Evolutionary conservation across 495 filamentous ascomycete species (phyloP), one percentile per base, ranked within the genome.

Genomic region (Aspergillus olivimuriae): DNA sequence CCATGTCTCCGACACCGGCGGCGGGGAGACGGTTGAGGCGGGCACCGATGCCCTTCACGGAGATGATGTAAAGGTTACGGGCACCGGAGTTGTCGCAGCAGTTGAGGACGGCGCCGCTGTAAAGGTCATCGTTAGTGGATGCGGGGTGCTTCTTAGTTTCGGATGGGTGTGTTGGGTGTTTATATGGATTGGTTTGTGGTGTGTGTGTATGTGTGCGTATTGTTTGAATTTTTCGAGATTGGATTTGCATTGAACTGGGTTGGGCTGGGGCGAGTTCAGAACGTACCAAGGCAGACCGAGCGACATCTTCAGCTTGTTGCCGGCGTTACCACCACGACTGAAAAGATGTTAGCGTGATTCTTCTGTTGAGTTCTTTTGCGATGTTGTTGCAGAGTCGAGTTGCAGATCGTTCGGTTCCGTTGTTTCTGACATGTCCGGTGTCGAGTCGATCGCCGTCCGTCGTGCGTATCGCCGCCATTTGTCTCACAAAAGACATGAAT

Each of bases 261-360:
- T n/a, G n/a, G n/a, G n/a, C n/a, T n/a, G n/a, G n/a, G n/a, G n/a
- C n/a, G n/a, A n/a, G 36, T 43, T 44, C 35, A 18, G 28, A 56
- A 88, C 90, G 73, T 91, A 96, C 91, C 89, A 86, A 70, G 92
- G 92, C 61, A 98, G 88, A 95, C 86, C 92, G 73, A 98, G 88
- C 68, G 92, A 95, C 92, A 98, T 98, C 84, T 95, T 98, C 53
- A 98, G 83, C 86, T 98, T 98, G 86, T 94, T 94, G 79, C 92
- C 94, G 57, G 90, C 81, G 78, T 86, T 84, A 85, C 85, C 86
- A 78, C 87, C 87, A 63, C 90, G 74, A 68, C 77, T 81, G 44
- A 36, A 47, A 35, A 43, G 53, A 49, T 22, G 52, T 70, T 59
- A 72, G 62, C 49, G 20, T 43, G 10, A 22, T 28, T 15, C 39